A percentile compares a stretch with the other conserved stretches of the same genome.
phyloP scores from a whole-genome alignment of 768 basidiomycete species.

The Crepidotus variabilis region DNA sequence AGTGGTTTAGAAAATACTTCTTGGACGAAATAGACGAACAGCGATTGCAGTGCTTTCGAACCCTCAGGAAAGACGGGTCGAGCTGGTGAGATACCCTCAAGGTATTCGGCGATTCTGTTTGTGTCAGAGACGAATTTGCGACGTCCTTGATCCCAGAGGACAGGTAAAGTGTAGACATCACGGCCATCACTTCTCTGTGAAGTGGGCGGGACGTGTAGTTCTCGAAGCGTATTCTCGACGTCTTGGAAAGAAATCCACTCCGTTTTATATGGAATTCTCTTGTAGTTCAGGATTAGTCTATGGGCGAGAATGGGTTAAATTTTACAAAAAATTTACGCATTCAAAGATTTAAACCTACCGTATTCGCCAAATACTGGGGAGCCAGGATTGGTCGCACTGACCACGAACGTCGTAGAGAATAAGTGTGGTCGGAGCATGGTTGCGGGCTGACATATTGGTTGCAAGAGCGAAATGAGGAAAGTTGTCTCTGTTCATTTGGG shows the following conservation, averaged over 20 bases:
- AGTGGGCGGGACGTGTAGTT: conserved; percentile 58
- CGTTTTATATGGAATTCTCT: conserved; percentile 66
- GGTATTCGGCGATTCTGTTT: conserved; percentile 66
- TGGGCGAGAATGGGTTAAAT: conserved; percentile 2
- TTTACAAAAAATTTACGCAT: not conserved
- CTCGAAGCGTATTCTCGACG: conserved; percentile 55
- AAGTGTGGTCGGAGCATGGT: conserved; percentile 29
- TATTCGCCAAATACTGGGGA: conserved; percentile 73
- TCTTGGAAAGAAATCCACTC: conserved; percentile 70
- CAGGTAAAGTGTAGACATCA: conserved; percentile 66
- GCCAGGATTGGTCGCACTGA: conserved; percentile 55
- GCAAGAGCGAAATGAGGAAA: not conserved
- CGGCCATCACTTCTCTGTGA: conserved; percentile 50
- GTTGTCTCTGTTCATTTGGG: not conserved
- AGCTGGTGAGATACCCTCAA: conserved; percentile 64
- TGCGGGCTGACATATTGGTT: not conserved
- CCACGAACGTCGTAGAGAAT: conserved; percentile 67
- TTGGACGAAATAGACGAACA: conserved; percentile 70
- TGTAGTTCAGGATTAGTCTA: conserved; percentile 76
- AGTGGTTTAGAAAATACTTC: conserved; percentile 64
- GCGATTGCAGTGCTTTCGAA: conserved; percentile 59
- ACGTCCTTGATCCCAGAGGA: conserved; percentile 56
- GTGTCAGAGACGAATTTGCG: conserved; percentile 58
- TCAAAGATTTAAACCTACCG: conserved; percentile 33
- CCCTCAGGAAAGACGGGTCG: conserved; percentile 71